Base-by-base conservation (phyloP, 192 early-diverging fungal species). In the Lobosporangium transversale region DNA sequence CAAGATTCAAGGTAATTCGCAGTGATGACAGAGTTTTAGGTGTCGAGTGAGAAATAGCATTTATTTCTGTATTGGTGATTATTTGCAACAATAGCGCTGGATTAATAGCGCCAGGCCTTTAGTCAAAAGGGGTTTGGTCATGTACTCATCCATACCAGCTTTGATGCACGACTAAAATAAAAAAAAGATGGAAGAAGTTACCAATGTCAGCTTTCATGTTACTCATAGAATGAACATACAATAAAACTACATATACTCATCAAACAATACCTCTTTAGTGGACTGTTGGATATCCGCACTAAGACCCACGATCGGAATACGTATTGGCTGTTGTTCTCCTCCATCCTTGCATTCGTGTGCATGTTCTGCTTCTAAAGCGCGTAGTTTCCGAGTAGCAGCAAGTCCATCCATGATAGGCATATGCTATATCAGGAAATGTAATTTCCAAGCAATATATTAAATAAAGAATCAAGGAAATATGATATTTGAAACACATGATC, bases 341-440 rank as follows among this genome's bases (percentile, higher is more conserved):
- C 45, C 52, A 43, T 58, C 56, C 6, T 36, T n/a, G n/a, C 17
- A n/a, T 4, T 57, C 60, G 53, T 62, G 42, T 2, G 60, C 53
- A 59, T 53, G 51, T 24, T 75, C 62, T 4, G 40, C 53, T 30
- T 76, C 73, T 15, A 76, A 24, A 5, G 63, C 63, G 3, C 73
- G 40, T 23, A 76, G 35, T 21, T 76, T 76, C 18, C 42, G 54
- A 14, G 73, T 67, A 2, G 73, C 73, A 5, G 64, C 73, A 7
- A 76, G 57, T 55, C 73, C 73, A 37, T 76, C 73, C 73, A 76
- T 76, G 40, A 76, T 67, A 14, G 73, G 73, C 73, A 76, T 76
- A 24, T 76, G 73, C 73, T 76, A 75, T 23, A 40, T n/a, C n/a
- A n/a, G n/a, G n/a, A n/a, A n/a, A n/a, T n/a, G n/a, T n/a, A n/a